Base-by-base conservation (phyloP, 345 rosid species). In the Hevea brasiliensis region DNA sequence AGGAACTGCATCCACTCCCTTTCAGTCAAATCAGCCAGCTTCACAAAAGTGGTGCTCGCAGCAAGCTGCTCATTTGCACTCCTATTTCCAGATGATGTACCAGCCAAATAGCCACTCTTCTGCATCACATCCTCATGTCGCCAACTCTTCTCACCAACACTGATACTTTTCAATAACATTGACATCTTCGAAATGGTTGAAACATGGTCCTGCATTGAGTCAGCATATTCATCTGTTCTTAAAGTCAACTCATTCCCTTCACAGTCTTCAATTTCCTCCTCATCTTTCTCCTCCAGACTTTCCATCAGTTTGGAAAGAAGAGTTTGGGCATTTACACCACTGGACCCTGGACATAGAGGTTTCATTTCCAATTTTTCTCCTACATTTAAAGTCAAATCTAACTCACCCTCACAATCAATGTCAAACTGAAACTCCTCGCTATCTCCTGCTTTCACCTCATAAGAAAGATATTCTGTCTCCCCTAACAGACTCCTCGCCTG, bases 1-100 rank as follows among this genome's bases (percentile, higher is more conserved):
- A 86, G 80, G 79, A 65, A 89, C 59, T 64, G 87, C 29, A 45
- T 44, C 92, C 92, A 89, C 48, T 86, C 85, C 61, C 79, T 85
- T 71, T 84, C 83, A 57, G 72, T 71, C 77, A 81, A 60, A 69
- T 84, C 85, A 41, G 77, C 74, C 35, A 84, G 68, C 68, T 61
- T 81, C 70, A 81, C 87, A 68, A 79, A 81, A 57, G 74, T 79
- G 14, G 62, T 11, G 73, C 80, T 79, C 14, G 81, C 64, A 44
- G 80, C 81, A 21, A 74, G 81, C 67, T 74, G 85, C 74, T 81
- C 85, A 45, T 79, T 72, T 18, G 65, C 78, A 37, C 81, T 67
- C 78, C 72, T 68, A 68, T 81, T 81, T 42, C 85, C 87, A 9
- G 85, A 84, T 61, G 90, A 87, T 8, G 77, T 66, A 23, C 86